A percentile compares a stretch with the other conserved stretches of the same genome.
These are phyloP conservation scores for Biscogniauxia marginata DNA, from an alignment of 2,329 filamentous ascomycete species.

Conservation along the genomic window DNA sequence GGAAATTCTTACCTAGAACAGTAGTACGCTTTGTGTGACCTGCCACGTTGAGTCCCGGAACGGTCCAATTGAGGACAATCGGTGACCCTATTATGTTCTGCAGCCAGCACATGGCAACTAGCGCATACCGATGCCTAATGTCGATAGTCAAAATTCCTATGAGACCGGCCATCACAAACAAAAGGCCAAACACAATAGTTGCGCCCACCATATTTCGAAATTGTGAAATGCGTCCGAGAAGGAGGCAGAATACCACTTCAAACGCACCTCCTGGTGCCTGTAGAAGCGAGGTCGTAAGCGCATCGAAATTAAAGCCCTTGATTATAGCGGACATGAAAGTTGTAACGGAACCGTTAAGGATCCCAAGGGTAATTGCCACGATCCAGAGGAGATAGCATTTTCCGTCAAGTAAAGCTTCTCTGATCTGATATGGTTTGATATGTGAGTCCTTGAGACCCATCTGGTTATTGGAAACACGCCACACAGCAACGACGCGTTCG, in stretches of 20 bases:
- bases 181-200: slow-evolving; percentile 20
- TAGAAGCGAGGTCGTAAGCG: slow-evolving; percentile 40
- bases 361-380: slow-evolving; percentile 42
- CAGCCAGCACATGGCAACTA: slow-evolving; percentile 54
- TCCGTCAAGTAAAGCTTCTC: slow-evolving; percentile 20
- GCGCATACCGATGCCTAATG: slow-evolving; percentile 43
- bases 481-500: slow-evolving; percentile 39
- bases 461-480: slow-evolving; percentile 40
- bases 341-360: slow-evolving; percentile 48
- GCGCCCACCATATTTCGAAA: slow-evolving; percentile 39
- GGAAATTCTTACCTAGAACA: slow-evolving; percentile 23
- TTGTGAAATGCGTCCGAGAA: slow-evolving; percentile 42
- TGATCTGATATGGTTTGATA: slow-evolving; percentile 27
- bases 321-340: slow-evolving; percentile 46
- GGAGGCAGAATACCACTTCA: slow-evolving; percentile 23
- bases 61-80: slow-evolving; percentile 51
- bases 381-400: slow-evolving; percentile 39
- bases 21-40: slow-evolving; percentile 52
- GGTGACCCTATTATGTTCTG: slow-evolving; percentile 49
- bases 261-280: slow-evolving; percentile 42
- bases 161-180: slow-evolving; percentile 41
- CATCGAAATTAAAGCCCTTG: slow-evolving; percentile 34
- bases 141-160: slow-evolving; percentile 49
- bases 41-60: slow-evolving; percentile 45
- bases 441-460: slow-evolving; percentile 39